phyloP scores from a whole-genome alignment of 2,329 filamentous ascomycete species.

The Phialemoniopsis sp. region DNA sequence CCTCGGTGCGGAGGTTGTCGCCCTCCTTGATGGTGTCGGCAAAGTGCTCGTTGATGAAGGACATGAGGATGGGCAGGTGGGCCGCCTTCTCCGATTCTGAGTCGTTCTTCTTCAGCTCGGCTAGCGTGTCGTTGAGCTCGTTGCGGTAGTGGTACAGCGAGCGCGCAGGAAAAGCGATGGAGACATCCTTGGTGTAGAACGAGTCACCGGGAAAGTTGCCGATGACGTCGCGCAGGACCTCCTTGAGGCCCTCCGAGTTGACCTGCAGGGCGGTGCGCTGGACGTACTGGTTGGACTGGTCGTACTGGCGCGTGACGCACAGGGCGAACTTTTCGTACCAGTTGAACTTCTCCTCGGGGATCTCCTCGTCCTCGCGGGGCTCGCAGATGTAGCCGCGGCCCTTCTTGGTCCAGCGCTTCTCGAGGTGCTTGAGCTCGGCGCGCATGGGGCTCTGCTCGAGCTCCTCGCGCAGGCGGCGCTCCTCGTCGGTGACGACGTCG shows the following conservation, averaged over 20 bases:
- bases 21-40: slow-evolving; percentile 16
- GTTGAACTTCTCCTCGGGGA: slow-evolving; percentile 19
- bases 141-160: slow-evolving; percentile 19
- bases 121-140: slow-evolving; percentile 15
- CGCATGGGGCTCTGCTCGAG: slow-evolving; percentile 19
- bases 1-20: slow-evolving; percentile 15
- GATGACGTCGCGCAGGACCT: slow-evolving; percentile 14
- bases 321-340: slow-evolving; percentile 23
- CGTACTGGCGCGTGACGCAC: slow-evolving; percentile 15
- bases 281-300: slow-evolving; percentile 9
- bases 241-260: slow-evolving; percentile 16
- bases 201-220: slow-evolving; percentile 18
- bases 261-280: slow-evolving; percentile 10
- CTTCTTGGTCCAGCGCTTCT: slow-evolving; percentile 22
- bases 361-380: slow-evolving; percentile 19
- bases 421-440: slow-evolving; percentile 23
- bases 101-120: slow-evolving; percentile 9
- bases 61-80: slow-evolving; percentile 17
- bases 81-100: slow-evolving; percentile 15
- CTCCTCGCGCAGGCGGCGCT: slow-evolving; percentile 14
- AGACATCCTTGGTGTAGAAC: slow-evolving; percentile 13
- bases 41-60: slow-evolving; percentile 21
- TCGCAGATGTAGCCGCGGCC: slow-evolving; percentile 19
- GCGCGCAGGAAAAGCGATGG: slow-evolving; percentile 15
- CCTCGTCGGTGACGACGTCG: slow-evolving; percentile 10